Percentiles rank a stretch among this genome's conserved stretches.
Evolutionary conservation across 768 basidiomycete genomes (phyloP).

Genomic region (Boletus reticuloceps): DNA sequence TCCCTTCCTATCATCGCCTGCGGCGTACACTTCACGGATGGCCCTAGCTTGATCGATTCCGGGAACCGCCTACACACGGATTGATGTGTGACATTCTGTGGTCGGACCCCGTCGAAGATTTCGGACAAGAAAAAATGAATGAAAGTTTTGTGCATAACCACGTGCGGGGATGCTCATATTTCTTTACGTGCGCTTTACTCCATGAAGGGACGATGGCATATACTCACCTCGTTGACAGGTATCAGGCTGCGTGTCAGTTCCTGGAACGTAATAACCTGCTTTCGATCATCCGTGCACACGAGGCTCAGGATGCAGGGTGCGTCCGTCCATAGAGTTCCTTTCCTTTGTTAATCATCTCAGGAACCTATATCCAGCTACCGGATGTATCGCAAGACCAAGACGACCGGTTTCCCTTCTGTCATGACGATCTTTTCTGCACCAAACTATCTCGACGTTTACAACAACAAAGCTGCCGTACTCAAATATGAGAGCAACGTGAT

Average conservation of each 20-base stretch:
- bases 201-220: neutral
- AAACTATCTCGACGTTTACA: slow-evolving; percentile 97
- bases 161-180: slow-evolving; percentile 95
- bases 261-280: slow-evolving; percentile 95
- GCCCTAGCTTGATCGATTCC: slow-evolving; percentile 89
- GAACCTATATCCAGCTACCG: slow-evolving; percentile 60
- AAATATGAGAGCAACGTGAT: slow-evolving; percentile 99
- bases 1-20: slow-evolving; percentile 4
- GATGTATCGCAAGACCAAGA: slow-evolving; percentile 98
- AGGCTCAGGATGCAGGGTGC: slow-evolving; percentile 97
- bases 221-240: slow-evolving; percentile 46
- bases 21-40: neutral
- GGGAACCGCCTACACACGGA: slow-evolving; percentile 95
- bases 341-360: neutral
- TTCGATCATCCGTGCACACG: slow-evolving; percentile 96
- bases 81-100: slow-evolving; percentile 99
- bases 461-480: slow-evolving; percentile 98
- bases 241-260: slow-evolving; percentile 96
- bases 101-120: slow-evolving; percentile 98
- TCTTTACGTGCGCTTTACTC: slow-evolving; percentile 64
- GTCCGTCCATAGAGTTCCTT: slow-evolving; percentile 18
- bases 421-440: slow-evolving; percentile 99
- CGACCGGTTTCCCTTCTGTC: slow-evolving; percentile 97
- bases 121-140: slow-evolving; percentile 87
- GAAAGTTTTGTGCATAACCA: slow-evolving; percentile 96